Evolutionary conservation across 2,329 filamentous ascomycete genomes (phyloP), one percentile per base, ranked within the genome.

Genomic region (Beauveria varroae): DNA sequence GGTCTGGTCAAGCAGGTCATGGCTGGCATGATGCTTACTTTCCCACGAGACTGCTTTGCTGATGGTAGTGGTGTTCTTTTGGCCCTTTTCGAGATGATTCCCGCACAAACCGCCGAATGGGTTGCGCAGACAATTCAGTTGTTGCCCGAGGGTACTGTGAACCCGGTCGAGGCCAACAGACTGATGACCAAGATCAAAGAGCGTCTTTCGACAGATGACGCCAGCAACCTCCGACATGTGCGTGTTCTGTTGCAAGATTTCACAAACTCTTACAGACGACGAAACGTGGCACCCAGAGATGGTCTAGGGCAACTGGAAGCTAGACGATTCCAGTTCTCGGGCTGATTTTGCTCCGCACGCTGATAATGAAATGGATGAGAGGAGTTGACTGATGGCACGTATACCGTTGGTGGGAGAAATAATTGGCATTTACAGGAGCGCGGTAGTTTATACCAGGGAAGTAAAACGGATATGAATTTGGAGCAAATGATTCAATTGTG

Each of bases 1-100:
- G 78, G 86, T 61, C 80, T 99, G 30, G 87, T 95, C 8, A 93
- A 96, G 75, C 89, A 93, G 65, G 87, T 96, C 62, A 82, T 99
- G 78, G 95, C 93, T 1, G 95, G 95, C 63, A 96, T 99, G 93
- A 98, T 99, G 93, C 97, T 97, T 73, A 96, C 89, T 0, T 99
- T 99, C 76, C 96, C 95, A 0, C 86, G 90, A 49, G 95, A 98
- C 73, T 97, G 93, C 76, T 96, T 98, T 70, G 88, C 93, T 0
- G 95, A 99, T 71, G 93, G 92, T 18, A 96, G 91, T 54, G 93
- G 92, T 5, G 91, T 96, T n/a, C 77, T 99, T 57, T 85, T 99
- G 63, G 87, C 88, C 3, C 81, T 98, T 65, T 96, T 99, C 71
- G 89, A 96, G 72, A 78, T 98, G 46, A 79, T 96, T 70, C 95